These are phyloP conservation scores for Panaeolus cyanescens DNA, from an alignment of 768 basidiomycete genomes.

Conservation along the genomic window DNA sequence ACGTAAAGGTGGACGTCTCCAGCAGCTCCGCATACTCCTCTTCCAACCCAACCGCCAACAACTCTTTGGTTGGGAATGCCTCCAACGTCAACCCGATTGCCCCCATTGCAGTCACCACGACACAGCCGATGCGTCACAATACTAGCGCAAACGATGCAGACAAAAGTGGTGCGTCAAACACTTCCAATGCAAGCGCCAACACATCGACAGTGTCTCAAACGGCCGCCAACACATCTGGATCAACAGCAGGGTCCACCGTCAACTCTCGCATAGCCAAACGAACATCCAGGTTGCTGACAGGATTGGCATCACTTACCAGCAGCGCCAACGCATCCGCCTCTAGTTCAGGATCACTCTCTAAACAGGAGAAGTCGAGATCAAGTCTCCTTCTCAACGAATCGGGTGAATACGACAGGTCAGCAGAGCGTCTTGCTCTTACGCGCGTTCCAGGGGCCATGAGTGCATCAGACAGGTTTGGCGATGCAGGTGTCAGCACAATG, in stretches of 20 bases:
- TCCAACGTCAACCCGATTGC: neutral
- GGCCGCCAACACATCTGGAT: neutral
- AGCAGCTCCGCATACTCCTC: neutral
- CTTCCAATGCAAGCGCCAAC: neutral
- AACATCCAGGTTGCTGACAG: neutral
- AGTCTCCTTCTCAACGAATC: neutral
- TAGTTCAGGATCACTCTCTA: neutral
- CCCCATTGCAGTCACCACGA: neutral
- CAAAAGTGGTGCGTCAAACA: neutral
- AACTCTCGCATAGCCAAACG: neutral
- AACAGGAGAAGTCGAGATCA: neutral
- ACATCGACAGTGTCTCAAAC: neutral
- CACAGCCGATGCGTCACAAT: neutral
- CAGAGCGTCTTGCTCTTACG: neutral
- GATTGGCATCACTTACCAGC: neutral
- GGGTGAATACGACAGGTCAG: neutral
- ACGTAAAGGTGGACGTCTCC: neutral
- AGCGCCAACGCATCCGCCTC: neutral
- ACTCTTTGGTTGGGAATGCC: neutral
- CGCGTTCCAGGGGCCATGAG: neutral
- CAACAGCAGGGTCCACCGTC: neutral
- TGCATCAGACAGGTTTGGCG: neutral
- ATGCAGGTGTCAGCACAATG: neutral
- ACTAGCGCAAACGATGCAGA: neutral
- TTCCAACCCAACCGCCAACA: neutral